These are phyloP conservation scores for Pachysandra terminalis DNA, from an alignment of 164 flowering plant genomes.

Conservation along the genomic window DNA sequence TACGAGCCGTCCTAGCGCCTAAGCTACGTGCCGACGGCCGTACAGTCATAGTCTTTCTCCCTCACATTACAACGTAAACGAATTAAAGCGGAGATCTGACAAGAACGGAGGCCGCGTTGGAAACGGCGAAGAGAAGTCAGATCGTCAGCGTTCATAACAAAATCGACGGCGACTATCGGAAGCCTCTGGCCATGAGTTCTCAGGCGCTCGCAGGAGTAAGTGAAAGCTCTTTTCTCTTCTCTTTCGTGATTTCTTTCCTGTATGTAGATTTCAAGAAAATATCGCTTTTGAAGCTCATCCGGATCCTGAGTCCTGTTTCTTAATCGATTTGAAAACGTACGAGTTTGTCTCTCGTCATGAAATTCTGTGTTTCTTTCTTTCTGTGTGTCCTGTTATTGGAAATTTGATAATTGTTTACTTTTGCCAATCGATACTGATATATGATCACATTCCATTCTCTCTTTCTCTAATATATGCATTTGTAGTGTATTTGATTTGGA, in stretches of 20 bases:
- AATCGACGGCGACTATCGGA: not conserved
- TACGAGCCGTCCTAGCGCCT: too few species aligned
- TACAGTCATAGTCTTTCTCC: too few species aligned
- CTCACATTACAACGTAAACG: too few species aligned
- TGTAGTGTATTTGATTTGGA: not conserved
- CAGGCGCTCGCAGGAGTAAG: not conserved
- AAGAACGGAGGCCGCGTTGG: too few species aligned
- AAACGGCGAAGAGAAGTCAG: not conserved
- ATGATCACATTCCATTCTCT: not conserved
- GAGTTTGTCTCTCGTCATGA: not conserved
- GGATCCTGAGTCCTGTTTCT: not conserved
- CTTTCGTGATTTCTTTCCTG: conserved; percentile 9
- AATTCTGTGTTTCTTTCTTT: not conserved
- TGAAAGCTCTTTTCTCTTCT: not conserved
- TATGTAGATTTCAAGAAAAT: too few species aligned
- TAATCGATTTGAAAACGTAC: not conserved
- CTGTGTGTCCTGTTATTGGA: too few species aligned
- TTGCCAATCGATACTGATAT: too few species aligned
- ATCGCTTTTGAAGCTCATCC: too few species aligned
- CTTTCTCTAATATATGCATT: not conserved
- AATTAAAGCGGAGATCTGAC: too few species aligned
- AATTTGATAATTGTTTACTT: too few species aligned
- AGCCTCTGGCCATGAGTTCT: not conserved
- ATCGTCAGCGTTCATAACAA: not conserved
- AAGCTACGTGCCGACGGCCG: too few species aligned